Evolutionary conservation across 192 early-diverging fungal genomes (phyloP).

Genomic region (Coemansia sp.): DNA sequence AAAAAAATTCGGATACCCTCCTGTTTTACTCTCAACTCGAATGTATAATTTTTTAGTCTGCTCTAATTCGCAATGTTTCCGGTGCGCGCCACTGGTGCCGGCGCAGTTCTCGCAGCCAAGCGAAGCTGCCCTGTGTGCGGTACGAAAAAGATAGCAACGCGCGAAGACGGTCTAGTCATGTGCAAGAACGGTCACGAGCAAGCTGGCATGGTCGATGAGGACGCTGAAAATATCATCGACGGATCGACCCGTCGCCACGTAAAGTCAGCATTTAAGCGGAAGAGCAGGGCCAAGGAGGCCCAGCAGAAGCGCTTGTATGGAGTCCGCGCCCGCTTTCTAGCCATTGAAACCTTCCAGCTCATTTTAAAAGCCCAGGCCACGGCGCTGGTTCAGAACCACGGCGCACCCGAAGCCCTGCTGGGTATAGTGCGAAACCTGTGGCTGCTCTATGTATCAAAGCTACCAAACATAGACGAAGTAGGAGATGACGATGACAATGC

Average conservation of each 20-base stretch:
- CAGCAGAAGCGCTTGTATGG: constrained; percentile 24
- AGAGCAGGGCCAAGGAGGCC: constrained; percentile 8
- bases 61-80: constrained; percentile 2
- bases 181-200: constrained; percentile 50
- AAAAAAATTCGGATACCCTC: neutral
- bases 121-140: constrained; percentile 41
- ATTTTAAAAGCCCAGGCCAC: constrained; percentile 35
- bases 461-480: constrained; percentile 7
- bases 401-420: constrained; percentile 25
- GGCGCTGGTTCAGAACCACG: constrained; percentile 21
- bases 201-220: constrained; percentile 35
- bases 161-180: constrained; percentile 43
- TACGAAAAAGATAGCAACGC: constrained; percentile 29
- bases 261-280: constrained; percentile 7
- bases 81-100: neutral
- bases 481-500: neutral
- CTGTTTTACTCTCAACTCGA: neutral
- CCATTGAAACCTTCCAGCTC: constrained; percentile 32
- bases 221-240: constrained; percentile 23
- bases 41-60: neutral
- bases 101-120: constrained; percentile 13
- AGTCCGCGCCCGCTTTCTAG: constrained; percentile 26
- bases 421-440: constrained; percentile 30
- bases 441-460: constrained; percentile 40
- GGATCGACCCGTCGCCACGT: constrained; percentile 26